Conservation (phyloP, 208 protist genomes). For the Kentomonas sorsogonicus region DNA sequence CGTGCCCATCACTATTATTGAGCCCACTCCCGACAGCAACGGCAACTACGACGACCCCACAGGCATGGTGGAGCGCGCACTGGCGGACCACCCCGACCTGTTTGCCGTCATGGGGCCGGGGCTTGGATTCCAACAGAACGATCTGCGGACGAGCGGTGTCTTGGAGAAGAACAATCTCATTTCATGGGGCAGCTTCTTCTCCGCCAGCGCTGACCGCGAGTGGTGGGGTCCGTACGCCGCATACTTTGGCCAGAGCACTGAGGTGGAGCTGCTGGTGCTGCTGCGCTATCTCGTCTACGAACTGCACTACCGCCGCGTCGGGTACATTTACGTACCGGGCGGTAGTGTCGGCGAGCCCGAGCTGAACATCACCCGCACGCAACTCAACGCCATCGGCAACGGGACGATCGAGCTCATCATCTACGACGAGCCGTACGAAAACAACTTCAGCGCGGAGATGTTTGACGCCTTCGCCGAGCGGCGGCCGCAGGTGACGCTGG, state of each 20-base stretch:
- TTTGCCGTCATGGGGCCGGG: conserved; percentile 24
- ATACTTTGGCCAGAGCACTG: conserved; percentile 33
- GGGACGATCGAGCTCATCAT: too few relatives aligned
- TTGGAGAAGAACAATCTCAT: conserved; percentile 29
- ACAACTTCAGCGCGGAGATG: conserved; percentile 11
- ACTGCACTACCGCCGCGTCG: conserved; percentile 24
- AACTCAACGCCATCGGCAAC: conserved; percentile 7
- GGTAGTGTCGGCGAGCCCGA: conserved; percentile 23
- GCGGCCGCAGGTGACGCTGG: conserved; percentile 36
- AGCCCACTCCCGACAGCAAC: too few relatives aligned
- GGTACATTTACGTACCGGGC: conserved; percentile 45
- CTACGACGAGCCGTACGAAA: too few relatives aligned
- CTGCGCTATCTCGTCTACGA: conserved; percentile 20
- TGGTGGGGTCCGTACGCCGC: conserved; percentile 31
- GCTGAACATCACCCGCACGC: conserved; percentile 14
- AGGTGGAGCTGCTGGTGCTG: conserved; percentile 25
- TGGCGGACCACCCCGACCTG: conserved; percentile 15
- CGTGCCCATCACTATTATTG: too few relatives aligned
- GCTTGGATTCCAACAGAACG: conserved; percentile 9
- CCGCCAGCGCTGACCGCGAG: conserved; percentile 23
- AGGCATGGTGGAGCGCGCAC: too few relatives aligned
- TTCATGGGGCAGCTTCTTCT: conserved; percentile 25
- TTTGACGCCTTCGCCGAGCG: conserved; percentile 38
- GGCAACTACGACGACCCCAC: too few relatives aligned
- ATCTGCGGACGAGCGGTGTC: too few relatives aligned